These are phyloP conservation scores for Blastobotrys attinorum DNA, from an alignment of 805 yeast genomes.

Conservation along the genomic window DNA sequence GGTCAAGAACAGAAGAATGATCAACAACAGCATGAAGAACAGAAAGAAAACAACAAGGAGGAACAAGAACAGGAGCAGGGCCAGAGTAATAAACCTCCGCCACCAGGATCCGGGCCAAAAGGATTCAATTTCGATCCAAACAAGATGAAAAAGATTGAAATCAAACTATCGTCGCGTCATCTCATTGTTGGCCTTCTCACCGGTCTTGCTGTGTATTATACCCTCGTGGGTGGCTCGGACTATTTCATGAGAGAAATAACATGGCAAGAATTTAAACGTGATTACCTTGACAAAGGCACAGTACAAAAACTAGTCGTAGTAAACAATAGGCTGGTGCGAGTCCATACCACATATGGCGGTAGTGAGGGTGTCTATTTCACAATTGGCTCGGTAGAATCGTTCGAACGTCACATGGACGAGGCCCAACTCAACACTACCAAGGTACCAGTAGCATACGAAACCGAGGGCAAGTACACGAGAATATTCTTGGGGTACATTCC, in stretches of 20 bases:
- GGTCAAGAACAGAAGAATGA: no score
- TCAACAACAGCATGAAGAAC: not conserved
- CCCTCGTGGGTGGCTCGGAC: slow-evolving; percentile 6
- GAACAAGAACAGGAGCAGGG: slow-evolving; percentile 2
- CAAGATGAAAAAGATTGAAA: slow-evolving; percentile 6
- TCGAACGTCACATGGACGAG: slow-evolving; percentile 73
- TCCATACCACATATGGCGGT: slow-evolving; percentile 43
- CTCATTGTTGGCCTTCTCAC: slow-evolving; percentile 7
- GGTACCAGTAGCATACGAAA: slow-evolving; percentile 69
- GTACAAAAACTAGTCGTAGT: slow-evolving; percentile 69
- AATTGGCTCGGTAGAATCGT: slow-evolving; percentile 78
- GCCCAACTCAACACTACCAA: slow-evolving; percentile 72
- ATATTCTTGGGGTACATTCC: slow-evolving; percentile 69
- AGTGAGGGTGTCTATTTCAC: slow-evolving; percentile 54
- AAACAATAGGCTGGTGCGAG: slow-evolving; percentile 58
- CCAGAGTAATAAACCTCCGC: not conserved
- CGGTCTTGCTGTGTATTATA: not conserved
- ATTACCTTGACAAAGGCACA: slow-evolving; percentile 66
- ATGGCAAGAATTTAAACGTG: slow-evolving; percentile 80
- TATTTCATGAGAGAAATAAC: slow-evolving; percentile 34
- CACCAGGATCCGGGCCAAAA: not conserved
- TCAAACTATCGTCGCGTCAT: slow-evolving; percentile 6
- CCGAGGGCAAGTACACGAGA: slow-evolving; percentile 56
- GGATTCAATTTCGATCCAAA: slow-evolving; percentile 2
- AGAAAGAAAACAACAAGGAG: slow-evolving; percentile 3